Evolutionary conservation across 2,329 filamentous ascomycete genomes (phyloP).

Genomic region (Chalaropsis thielavioides): DNA sequence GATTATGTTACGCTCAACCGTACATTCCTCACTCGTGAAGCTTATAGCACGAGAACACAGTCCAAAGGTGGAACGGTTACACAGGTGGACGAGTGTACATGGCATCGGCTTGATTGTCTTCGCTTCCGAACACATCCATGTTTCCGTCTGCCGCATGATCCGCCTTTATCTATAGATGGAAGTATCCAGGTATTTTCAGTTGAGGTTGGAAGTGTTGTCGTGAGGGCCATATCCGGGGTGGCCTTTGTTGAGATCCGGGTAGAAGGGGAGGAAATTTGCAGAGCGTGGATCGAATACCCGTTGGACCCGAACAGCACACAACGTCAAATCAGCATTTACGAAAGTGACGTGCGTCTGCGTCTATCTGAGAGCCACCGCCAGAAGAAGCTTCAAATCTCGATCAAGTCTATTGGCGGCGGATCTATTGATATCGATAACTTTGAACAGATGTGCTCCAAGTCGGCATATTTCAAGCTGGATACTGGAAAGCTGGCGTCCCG

Average conservation of each 20-base stretch:
- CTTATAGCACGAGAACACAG: slow-evolving; percentile 76
- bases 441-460: slow-evolving; percentile 52
- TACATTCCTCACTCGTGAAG: slow-evolving; percentile 65
- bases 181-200: slow-evolving; percentile 79
- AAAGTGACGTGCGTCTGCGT: slow-evolving; percentile 56
- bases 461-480: slow-evolving; percentile 58
- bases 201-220: slow-evolving; percentile 59
- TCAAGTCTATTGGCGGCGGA: slow-evolving; percentile 65
- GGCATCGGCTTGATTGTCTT: slow-evolving; percentile 80
- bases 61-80: slow-evolving; percentile 63
- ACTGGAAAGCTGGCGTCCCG: slow-evolving; percentile 57
- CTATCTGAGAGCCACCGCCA: slow-evolving; percentile 61
- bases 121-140: slow-evolving; percentile 83
- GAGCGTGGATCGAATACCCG: slow-evolving; percentile 66
- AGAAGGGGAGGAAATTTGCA: slow-evolving; percentile 69
- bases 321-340: slow-evolving; percentile 58
- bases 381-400: slow-evolving; percentile 51
- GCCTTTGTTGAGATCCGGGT: slow-evolving; percentile 71
- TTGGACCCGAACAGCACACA: slow-evolving; percentile 48
- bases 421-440: slow-evolving; percentile 68
- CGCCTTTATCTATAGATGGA: slow-evolving; percentile 46
- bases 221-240: slow-evolving; percentile 68
- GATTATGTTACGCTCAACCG: slow-evolving; percentile 78
- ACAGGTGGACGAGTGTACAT: slow-evolving; percentile 69
- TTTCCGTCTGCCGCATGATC: slow-evolving; percentile 71